These are phyloP conservation scores for Coprinellus micaceus DNA, from an alignment of 768 basidiomycete genomes.

Conservation along the genomic window DNA sequence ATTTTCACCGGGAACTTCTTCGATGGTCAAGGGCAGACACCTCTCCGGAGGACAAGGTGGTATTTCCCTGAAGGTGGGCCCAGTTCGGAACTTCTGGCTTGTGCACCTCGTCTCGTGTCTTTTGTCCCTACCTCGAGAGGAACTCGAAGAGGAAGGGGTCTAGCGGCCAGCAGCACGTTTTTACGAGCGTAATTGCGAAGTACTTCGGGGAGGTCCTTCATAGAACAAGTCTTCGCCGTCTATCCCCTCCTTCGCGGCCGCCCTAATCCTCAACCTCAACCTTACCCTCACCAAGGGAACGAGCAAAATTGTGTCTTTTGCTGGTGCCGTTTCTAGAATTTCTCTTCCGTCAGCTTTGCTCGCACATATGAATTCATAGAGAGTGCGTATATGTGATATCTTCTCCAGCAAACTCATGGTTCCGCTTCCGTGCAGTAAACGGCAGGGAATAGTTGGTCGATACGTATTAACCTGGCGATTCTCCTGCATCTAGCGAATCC, in stretches of 20 bases:
- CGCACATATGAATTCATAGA: no score
- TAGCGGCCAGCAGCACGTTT: background rate
- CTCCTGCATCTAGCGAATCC: conserved; percentile 8
- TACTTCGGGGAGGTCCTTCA: background rate
- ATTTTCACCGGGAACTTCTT: no score
- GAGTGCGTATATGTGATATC: background rate
- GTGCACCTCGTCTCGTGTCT: no score
- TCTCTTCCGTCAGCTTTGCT: background rate
- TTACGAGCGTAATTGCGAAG: background rate
- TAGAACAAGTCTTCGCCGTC: no score
- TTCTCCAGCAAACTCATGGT: background rate
- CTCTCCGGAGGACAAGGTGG: no score
- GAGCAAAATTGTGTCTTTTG: background rate
- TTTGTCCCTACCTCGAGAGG: no score
- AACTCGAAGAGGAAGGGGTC: no score
- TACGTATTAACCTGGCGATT: conserved; percentile 5
- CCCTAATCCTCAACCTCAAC: no score
- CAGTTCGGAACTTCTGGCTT: no score
- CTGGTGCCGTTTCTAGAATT: background rate
- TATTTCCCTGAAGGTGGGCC: no score
- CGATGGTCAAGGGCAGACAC: no score
- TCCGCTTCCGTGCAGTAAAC: background rate
- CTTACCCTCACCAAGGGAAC: background rate
- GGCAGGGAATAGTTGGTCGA: background rate
- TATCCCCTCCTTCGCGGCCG: no score